Base-by-base conservation (phyloP, 2,329 filamentous ascomycete species). In the Ophiocordyceps polyrhachis-furcata region DNA sequence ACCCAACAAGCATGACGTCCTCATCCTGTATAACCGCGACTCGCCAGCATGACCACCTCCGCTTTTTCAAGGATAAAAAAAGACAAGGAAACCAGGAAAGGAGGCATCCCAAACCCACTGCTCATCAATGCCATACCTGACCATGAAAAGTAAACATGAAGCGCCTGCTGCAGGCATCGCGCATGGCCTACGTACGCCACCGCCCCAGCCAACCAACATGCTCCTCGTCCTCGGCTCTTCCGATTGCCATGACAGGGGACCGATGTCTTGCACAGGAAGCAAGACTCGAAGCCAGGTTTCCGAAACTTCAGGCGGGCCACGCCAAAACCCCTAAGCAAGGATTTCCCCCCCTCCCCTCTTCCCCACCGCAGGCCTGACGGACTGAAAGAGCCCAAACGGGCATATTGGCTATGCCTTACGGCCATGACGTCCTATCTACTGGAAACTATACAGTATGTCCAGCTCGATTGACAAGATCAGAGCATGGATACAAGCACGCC, bases 301-400 rank as follows among this genome's bases (percentile, higher is more conserved):
- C 43, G 43, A 44, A 44, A 44, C 42, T n/a, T 43, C n/a, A 32
- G 19, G 42, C 29, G 42, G 29, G 13, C 42, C 31, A 43, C 42
- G 31, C 32, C 35, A 38, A 40, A 29, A 25, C 40, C 44, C 44
- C 41, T 41, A 28, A 21, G 42, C 44, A 45, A 20, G 25, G 25
- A 17, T 44, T 41, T 14, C 42, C 42, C 29, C 15, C 40, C 23
- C 40, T 28, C 21, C 20, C 40, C n/a, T 28, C 38, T 40, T 40
- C 38, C 38, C 38, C 17, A 21, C 38, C 17, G 21, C 38, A 61
- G 58, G 57, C 53, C 57, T 45, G 43, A 29, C 40, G 21, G 40
- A 41, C 41, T 29, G 41, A 19, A 14, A n/a, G 15, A 31, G 25
- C 25, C 41, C 17, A 38, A 17, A 38, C n/a, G 35, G 35, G 35